A percentile compares a stretch with the other conserved stretches of the same genome.
Evolutionary conservation across 2,329 filamentous ascomycete genomes (phyloP).

Genomic region (Colletotrichum noveboracense): DNA sequence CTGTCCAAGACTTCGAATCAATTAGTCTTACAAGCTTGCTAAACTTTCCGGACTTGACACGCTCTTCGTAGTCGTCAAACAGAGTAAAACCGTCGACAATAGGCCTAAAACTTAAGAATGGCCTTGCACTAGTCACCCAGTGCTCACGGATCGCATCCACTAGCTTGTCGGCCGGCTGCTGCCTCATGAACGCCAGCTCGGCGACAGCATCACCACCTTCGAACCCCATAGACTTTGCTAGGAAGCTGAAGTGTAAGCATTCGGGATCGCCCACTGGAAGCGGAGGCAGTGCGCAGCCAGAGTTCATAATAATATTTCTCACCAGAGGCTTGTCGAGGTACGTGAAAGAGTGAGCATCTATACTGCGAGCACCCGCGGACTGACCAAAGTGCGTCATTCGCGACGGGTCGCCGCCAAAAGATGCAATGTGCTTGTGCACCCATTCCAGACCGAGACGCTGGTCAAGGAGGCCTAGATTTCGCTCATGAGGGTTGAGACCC

Average conservation of each 20-base stretch:
- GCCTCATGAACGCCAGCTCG: neutral
- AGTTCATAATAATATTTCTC: neutral
- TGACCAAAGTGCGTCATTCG: neutral
- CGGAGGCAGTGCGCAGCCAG: neutral
- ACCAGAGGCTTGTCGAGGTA: neutral
- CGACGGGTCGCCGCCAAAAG: neutral
- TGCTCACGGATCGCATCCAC: neutral
- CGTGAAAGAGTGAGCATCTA: neutral
- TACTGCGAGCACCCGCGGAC: neutral
- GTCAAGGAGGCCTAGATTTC: neutral
- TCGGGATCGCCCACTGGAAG: neutral
- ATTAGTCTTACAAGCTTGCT: neutral
- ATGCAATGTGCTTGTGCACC: neutral
- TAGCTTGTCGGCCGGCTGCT: neutral
- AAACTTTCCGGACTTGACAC: neutral
- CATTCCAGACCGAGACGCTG: neutral
- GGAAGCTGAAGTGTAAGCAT: neutral
- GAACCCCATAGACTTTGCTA: neutral
- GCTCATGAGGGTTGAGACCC: constrained; percentile 16
- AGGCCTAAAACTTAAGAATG: neutral
- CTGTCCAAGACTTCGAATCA: neutral
- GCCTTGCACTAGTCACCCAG: neutral
- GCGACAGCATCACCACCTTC: neutral
- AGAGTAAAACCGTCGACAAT: neutral
- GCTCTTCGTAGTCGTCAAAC: neutral